Percentiles rank a stretch among this genome's conserved stretches.
phyloP scores from a whole-genome alignment of 768 basidiomycete genomes.

The Russula lepida region DNA sequence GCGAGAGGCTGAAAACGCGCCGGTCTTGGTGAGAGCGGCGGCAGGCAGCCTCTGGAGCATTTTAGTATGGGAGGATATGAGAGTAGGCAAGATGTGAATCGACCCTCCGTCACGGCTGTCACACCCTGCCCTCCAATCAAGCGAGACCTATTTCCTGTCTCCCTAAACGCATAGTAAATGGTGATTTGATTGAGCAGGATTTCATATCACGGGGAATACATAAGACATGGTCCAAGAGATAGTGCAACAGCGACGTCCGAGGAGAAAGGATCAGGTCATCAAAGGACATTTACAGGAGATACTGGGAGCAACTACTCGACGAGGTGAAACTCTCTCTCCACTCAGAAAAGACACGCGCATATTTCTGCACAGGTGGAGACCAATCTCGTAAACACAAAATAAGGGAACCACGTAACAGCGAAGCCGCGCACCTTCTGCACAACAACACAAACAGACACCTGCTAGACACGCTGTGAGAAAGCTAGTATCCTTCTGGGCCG shows the following conservation, averaged over 20 bases:
- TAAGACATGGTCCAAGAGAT: background rate
- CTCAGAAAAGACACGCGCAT: conserved; percentile 64
- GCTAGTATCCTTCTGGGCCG: conserved; percentile 37
- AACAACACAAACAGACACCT: conserved; percentile 57
- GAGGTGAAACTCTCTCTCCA: conserved; percentile 7
- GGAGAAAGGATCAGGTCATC: background rate
- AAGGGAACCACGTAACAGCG: background rate
- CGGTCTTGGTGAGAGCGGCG: conserved; percentile 56
- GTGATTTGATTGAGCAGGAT: background rate
- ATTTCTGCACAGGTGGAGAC: conserved; percentile 39
- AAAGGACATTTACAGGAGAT: conserved; percentile 3
- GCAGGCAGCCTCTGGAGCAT: conserved; percentile 80
- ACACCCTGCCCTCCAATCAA: conserved; percentile 6
- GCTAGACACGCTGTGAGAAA: conserved; percentile 61
- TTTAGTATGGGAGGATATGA: conserved; percentile 40
- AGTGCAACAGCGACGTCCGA: background rate
- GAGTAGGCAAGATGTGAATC: conserved; percentile 29
- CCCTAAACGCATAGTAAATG: background rate
- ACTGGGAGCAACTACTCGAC: background rate
- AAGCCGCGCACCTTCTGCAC: conserved; percentile 52
- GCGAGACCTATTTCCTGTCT: background rate
- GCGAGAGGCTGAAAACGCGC: conserved; percentile 39
- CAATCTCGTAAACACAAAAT: conserved; percentile 1
- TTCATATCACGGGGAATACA: background rate
- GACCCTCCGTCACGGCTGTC: conserved; percentile 33